Percentiles rank a stretch among this genome's conserved stretches.
These are phyloP conservation scores for Parachaetomium inaequale DNA, from an alignment of 495 filamentous ascomycete species.

Conservation along the genomic window DNA sequence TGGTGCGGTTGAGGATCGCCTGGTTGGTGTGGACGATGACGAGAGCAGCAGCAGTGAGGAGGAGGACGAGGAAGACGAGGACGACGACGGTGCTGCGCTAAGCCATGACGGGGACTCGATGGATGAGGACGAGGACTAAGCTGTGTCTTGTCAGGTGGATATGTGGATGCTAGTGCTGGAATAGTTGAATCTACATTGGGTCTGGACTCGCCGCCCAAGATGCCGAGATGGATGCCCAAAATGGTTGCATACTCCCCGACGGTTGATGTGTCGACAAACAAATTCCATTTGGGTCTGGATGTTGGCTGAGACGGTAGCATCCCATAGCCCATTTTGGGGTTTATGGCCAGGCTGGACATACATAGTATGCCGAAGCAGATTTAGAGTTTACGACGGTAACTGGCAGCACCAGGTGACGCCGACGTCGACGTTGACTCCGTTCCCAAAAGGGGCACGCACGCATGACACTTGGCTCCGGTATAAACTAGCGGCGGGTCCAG, in stretches of 20 bases:
- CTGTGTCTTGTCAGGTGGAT: neutral
- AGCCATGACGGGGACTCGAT: constrained; percentile 76
- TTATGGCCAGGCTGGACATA: neutral
- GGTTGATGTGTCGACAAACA: too few species aligned
- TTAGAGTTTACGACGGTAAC: neutral
- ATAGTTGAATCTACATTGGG: neutral
- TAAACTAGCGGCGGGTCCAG: neutral
- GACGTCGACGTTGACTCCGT: neutral
- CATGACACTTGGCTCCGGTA: neutral
- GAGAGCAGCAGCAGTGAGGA: constrained; percentile 56
- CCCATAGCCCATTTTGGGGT: neutral
- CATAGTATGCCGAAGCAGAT: neutral
- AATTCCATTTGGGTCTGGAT: neutral
- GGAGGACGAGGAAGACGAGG: constrained; percentile 41
- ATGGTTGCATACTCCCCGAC: neutral
- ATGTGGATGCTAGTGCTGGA: neutral
- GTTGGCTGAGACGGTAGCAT: neutral
- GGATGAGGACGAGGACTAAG: constrained; percentile 64
- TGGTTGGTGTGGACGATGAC: constrained; percentile 65
- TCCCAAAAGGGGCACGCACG: neutral
- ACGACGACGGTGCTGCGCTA: constrained; percentile 49
- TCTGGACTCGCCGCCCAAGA: neutral
- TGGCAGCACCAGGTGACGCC: too few species aligned
- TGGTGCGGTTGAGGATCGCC: constrained; percentile 69
- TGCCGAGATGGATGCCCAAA: neutral